A percentile compares a stretch with the other conserved stretches of the same genome.
Evolutionary conservation across 2,329 filamentous ascomycete genomes (phyloP).

Genomic region (Aspergillus sp.): DNA sequence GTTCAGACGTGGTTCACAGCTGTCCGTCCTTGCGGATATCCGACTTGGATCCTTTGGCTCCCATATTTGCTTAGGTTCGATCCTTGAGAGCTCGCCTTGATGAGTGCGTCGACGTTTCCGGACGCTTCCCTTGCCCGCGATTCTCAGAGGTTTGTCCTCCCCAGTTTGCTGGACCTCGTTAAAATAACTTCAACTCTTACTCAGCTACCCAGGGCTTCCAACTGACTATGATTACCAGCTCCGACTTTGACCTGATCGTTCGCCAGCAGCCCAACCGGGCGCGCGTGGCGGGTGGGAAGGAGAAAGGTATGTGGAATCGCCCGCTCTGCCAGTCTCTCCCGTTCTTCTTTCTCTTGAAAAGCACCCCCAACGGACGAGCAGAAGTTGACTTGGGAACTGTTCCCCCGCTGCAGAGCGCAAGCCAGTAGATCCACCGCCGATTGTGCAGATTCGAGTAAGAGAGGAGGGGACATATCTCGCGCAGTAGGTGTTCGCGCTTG

Average conservation of each 20-base stretch:
- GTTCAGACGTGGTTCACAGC: slow-evolving; percentile 28
- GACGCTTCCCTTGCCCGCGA: slow-evolving; percentile 46
- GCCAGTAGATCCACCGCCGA: slow-evolving; percentile 80
- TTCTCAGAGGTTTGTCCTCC: slow-evolving; percentile 42
- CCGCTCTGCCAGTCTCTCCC: background rate
- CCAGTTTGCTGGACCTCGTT: slow-evolving; percentile 15
- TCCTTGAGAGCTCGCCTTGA: slow-evolving; percentile 38
- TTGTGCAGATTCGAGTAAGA: slow-evolving; percentile 68
- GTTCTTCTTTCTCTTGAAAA: background rate
- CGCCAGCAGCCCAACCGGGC: slow-evolving; percentile 69
- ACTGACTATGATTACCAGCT: slow-evolving; percentile 51
- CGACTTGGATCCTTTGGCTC: slow-evolving; percentile 26
- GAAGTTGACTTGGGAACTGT: slow-evolving; percentile 16
- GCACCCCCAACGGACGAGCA: slow-evolving; percentile 6
- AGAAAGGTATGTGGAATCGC: slow-evolving; percentile 61
- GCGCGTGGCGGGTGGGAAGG: slow-evolving; percentile 70
- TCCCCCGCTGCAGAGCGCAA: slow-evolving; percentile 65
- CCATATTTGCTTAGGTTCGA: slow-evolving; percentile 21
- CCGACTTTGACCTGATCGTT: slow-evolving; percentile 60
- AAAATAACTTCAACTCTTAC: slow-evolving; percentile 32
- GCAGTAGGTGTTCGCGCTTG: slow-evolving; percentile 54
- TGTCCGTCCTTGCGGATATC: slow-evolving; percentile 25
- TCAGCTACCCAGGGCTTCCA: slow-evolving; percentile 31
- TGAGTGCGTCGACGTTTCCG: slow-evolving; percentile 45
- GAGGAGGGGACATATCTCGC: slow-evolving; percentile 52